Evolutionary conservation across 345 rosid species (phyloP).

Genomic region (Populus tremula): DNA sequence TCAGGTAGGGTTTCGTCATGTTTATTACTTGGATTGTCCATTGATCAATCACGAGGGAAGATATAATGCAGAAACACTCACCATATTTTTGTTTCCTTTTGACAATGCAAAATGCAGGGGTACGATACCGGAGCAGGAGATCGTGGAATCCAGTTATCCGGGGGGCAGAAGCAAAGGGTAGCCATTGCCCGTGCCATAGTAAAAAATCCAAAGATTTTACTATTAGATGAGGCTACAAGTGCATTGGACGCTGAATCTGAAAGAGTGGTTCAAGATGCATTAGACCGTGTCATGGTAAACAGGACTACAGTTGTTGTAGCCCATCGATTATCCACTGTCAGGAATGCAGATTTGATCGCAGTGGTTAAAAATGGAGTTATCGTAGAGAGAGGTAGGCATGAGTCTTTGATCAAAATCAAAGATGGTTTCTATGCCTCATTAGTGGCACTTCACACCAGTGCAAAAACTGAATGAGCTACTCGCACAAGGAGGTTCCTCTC

Average conservation of each 20-base stretch:
- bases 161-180: constrained; percentile 48
- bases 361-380: constrained; percentile 53
- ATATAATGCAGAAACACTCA: not conserved
- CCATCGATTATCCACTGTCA: constrained; percentile 50
- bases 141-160: constrained; percentile 50
- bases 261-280: constrained; percentile 48
- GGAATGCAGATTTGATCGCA: constrained; percentile 48
- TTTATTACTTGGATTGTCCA: not conserved
- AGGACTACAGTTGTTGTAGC: constrained; percentile 56
- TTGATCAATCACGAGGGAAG: constrained; percentile 5
- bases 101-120: constrained; percentile 37
- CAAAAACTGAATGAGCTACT: constrained; percentile 14
- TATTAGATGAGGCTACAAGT: constrained; percentile 46
- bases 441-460: constrained; percentile 27
- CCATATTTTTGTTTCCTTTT: not conserved
- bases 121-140: constrained; percentile 48
- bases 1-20: constrained; percentile 20
- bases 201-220: constrained; percentile 41
- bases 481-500: not conserved
- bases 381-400: constrained; percentile 44
- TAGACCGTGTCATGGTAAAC: constrained; percentile 36
- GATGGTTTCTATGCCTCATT: constrained; percentile 28
- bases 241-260: constrained; percentile 52
- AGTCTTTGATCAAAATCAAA: constrained; percentile 14
- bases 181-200: constrained; percentile 45